Percentiles rank a stretch among this genome's conserved stretches.
Evolutionary conservation across 495 filamentous ascomycete species (phyloP).

Genomic region (Sordaria brevicollis): DNA sequence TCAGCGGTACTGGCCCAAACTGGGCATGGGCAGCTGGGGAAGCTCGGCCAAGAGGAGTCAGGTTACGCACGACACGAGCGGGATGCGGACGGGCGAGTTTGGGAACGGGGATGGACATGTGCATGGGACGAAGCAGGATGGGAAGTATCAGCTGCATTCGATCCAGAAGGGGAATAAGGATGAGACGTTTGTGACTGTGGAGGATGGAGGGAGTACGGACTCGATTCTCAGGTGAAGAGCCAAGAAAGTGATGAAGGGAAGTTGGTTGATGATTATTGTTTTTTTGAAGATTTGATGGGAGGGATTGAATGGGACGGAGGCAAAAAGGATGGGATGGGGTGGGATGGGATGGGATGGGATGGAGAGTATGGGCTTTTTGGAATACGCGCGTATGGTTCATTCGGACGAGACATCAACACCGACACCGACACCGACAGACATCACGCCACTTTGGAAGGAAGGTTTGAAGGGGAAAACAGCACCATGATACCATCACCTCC

Average conservation of each 20-base stretch:
- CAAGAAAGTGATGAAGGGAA: too few species aligned
- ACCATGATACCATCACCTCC: not conserved
- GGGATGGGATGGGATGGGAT: too few species aligned
- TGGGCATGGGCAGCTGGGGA: conserved; percentile 3
- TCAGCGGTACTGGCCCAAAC: conserved; percentile 3
- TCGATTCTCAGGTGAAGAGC: not conserved
- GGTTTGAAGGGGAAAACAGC: not conserved
- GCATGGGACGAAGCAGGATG: not conserved
- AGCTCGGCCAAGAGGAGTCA: not conserved
- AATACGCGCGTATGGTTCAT: too few species aligned
- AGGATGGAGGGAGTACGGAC: not conserved
- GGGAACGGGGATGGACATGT: not conserved
- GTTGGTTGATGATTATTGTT: too few species aligned
- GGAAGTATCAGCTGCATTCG: conserved; percentile 11
- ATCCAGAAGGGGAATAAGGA: conserved; percentile 4
- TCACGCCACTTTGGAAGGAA: not conserved
- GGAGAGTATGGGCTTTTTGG: too few species aligned
- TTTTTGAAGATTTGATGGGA: too few species aligned
- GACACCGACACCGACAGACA: not conserved
- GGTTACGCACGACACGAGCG: not conserved
- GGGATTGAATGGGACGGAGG: too few species aligned
- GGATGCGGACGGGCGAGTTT: conserved; percentile 1
- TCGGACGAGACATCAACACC: too few species aligned
- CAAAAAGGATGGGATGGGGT: too few species aligned
- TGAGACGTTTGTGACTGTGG: not conserved